These are phyloP conservation scores for Penicillium fuscoglaucum DNA, from an alignment of 2,329 filamentous ascomycete species.

Conservation along the genomic window DNA sequence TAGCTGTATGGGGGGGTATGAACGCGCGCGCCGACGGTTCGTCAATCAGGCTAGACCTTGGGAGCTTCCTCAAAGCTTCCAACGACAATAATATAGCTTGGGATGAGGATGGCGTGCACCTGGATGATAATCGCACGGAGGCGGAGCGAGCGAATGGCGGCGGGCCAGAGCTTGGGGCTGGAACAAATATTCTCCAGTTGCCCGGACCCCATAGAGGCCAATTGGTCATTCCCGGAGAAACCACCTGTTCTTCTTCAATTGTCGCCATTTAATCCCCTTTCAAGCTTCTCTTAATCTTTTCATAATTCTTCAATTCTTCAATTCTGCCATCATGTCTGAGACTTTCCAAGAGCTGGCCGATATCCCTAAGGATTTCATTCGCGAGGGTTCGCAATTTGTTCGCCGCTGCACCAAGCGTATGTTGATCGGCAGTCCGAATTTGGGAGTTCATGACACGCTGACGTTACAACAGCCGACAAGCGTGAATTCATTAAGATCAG, in stretches of 20 bases:
- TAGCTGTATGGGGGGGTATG: not conserved
- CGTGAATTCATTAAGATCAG: constrained; percentile 62
- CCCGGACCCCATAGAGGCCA: not conserved
- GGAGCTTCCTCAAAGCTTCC: not conserved
- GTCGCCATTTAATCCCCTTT: not conserved
- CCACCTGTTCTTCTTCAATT: constrained; percentile 13
- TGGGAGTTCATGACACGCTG: constrained; percentile 9
- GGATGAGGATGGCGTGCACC: no score
- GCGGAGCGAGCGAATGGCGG: no score
- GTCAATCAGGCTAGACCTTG: not conserved
- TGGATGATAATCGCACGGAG: not conserved
- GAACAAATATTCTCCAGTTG: not conserved
- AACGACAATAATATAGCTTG: no score
- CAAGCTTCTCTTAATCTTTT: not conserved
- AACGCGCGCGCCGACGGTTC: not conserved
- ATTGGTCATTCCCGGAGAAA: constrained; percentile 8
- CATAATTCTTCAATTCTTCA: not conserved
- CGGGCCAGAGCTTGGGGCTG: not conserved
- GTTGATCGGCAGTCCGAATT: constrained; percentile 22
- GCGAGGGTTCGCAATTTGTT: constrained; percentile 51
- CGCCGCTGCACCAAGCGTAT: constrained; percentile 52
- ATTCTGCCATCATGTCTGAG: constrained; percentile 51
- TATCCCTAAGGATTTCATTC: constrained; percentile 56
- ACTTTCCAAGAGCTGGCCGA: constrained; percentile 62
- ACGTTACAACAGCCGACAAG: constrained; percentile 52